Evolutionary conservation across 2,329 filamentous ascomycete species (phyloP).

Genomic region (Colletotrichum sp.): DNA sequence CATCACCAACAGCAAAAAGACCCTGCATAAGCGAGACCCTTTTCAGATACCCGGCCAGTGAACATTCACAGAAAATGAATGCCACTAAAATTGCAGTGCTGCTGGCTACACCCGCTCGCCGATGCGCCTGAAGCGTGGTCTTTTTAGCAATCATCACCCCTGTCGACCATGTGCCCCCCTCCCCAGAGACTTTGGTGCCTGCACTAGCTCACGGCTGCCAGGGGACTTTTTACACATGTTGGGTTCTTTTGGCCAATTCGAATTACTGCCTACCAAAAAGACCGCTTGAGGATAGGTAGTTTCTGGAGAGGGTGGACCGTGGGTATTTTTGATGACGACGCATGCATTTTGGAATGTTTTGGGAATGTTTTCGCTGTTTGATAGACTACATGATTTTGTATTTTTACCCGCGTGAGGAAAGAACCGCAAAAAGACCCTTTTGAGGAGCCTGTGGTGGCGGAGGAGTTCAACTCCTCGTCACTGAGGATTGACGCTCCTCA

Average conservation of each 20-base stretch:
- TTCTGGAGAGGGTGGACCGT: rapidly evolving
- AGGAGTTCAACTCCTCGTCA: neutral
- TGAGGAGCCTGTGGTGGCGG: neutral
- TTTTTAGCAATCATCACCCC: neutral
- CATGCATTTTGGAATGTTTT: neutral
- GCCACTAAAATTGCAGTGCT: neutral
- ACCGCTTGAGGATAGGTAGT: neutral
- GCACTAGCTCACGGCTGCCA: neutral
- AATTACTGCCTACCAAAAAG: neutral
- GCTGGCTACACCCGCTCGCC: neutral
- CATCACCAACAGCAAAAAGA: neutral
- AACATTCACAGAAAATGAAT: neutral
- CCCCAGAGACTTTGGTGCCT: neutral
- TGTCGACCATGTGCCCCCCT: neutral
- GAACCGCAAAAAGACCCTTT: neutral
- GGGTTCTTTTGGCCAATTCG: neutral
- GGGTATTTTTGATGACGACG: neutral
- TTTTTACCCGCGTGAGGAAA: neutral
- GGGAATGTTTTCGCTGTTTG: neutral
- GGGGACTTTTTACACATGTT: neutral
- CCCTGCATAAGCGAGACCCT: neutral
- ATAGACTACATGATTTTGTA: neutral
- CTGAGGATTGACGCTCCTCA: neutral
- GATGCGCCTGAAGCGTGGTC: neutral
- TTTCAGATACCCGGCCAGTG: neutral